A percentile compares a stretch with the other conserved stretches of the same genome.
These are phyloP conservation scores for Sanghuangporus baumii DNA, from an alignment of 1,284 basidiomycete genomes.

Conservation along the genomic window DNA sequence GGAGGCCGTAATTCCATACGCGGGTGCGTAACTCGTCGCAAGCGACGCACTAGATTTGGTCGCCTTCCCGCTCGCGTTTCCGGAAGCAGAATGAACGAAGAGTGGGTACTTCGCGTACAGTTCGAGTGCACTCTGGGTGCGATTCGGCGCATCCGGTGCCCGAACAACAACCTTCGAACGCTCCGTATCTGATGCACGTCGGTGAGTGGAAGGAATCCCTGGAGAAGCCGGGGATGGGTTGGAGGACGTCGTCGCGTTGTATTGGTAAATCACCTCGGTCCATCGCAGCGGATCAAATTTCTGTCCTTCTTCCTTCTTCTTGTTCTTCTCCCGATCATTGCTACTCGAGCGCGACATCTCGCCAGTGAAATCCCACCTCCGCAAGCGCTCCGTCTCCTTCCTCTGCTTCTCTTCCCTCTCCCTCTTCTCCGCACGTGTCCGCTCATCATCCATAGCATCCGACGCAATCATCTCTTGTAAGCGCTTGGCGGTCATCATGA, in stretches of 20 bases:
- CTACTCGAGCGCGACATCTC: not conserved
- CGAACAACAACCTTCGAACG: not conserved
- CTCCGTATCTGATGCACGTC: not conserved
- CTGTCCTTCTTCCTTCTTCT: not conserved
- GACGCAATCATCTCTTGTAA: slow-evolving; percentile 27
- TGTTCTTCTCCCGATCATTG: slow-evolving; percentile 3
- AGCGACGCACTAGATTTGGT: slow-evolving; percentile 2
- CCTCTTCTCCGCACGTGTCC: not conserved
- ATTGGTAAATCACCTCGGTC: not conserved
- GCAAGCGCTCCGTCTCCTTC: not conserved
- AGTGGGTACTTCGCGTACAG: slow-evolving; percentile 15
- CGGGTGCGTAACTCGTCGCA: not conserved
- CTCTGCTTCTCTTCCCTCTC: not conserved
- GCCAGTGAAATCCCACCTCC: not conserved
- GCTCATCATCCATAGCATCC: not conserved
- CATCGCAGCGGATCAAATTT: not conserved
- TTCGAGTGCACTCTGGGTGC: slow-evolving; percentile 13
- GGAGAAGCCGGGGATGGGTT: not conserved
- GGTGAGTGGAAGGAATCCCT: not conserved
- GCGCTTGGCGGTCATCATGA: slow-evolving; percentile 62
- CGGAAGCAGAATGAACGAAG: not conserved
- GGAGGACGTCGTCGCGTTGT: not conserved
- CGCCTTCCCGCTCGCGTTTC: not conserved
- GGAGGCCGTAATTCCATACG: not conserved
- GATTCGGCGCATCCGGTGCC: not conserved